phyloP scores from a whole-genome alignment of 164 flowering plant species.

The Macadamia integrifolia region DNA sequence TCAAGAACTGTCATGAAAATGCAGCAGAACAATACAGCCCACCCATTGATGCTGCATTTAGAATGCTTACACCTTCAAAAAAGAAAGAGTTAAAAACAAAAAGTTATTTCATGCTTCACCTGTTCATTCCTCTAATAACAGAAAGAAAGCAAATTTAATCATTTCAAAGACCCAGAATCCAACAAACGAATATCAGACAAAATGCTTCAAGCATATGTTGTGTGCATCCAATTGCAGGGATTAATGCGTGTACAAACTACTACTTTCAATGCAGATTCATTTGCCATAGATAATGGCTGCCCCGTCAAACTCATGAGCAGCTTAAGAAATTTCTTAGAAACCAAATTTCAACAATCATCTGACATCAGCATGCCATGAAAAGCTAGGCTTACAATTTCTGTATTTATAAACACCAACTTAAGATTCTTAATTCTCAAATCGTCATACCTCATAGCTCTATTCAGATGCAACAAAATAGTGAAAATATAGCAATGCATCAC shows the following conservation, averaged over 20 bases:
- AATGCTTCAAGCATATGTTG: not conserved
- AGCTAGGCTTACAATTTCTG: too few relatives aligned
- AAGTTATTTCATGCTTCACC: not conserved
- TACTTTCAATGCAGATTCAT: not conserved
- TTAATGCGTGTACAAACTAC: not conserved
- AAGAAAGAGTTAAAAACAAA: not conserved
- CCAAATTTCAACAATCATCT: too few relatives aligned
- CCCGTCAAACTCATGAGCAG: too few relatives aligned
- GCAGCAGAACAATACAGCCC: not conserved
- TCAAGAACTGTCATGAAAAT: not conserved
- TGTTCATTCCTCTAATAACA: not conserved
- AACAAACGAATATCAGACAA: not conserved
- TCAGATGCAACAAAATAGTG: too few relatives aligned
- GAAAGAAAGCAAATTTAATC: not conserved
- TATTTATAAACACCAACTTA: too few relatives aligned
- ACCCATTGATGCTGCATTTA: not conserved
- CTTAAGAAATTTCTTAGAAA: too few relatives aligned
- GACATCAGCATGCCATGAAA: too few relatives aligned
- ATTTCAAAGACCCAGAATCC: not conserved
- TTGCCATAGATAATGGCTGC: not conserved
- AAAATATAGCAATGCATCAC: too few relatives aligned
- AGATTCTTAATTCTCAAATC: too few relatives aligned
- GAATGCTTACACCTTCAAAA: not conserved
- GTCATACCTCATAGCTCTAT: too few relatives aligned
- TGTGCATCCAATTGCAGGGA: too few relatives aligned